phyloP scores from a whole-genome alignment of 2,329 filamentous ascomycete species.

The Metarhizium anisopliae region DNA sequence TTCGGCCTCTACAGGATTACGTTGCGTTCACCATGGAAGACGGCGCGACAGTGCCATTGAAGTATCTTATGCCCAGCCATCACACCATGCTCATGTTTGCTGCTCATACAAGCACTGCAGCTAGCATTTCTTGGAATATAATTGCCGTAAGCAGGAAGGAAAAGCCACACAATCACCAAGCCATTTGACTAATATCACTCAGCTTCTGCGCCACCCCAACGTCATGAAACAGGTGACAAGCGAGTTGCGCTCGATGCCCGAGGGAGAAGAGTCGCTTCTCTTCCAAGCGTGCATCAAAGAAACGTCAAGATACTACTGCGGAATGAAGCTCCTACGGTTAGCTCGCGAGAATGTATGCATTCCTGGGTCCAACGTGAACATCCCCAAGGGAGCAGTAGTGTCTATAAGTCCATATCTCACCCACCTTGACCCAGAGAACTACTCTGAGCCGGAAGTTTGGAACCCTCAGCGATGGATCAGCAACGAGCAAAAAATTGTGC shows the following conservation, averaged over 20 bases:
- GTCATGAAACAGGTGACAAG: neutral
- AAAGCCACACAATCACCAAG: neutral
- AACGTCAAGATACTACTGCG: conserved; percentile 10
- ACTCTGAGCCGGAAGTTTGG: conserved; percentile 7
- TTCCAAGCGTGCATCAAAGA: conserved; percentile 13
- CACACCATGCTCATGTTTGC: conserved; percentile 12
- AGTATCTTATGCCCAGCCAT: conserved; percentile 4
- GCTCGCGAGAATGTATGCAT: conserved; percentile 3
- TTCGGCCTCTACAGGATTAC: conserved; percentile 8
- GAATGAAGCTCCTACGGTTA: conserved; percentile 3
- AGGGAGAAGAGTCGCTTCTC: conserved; percentile 3
- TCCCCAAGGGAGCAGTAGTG: conserved; percentile 8
- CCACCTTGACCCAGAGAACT: conserved; percentile 9
- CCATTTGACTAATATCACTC: neutral
- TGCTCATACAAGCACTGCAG: conserved; percentile 9
- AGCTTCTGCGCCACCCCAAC: conserved; percentile 1
- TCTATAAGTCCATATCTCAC: conserved; percentile 9
- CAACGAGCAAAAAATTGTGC: too few relatives aligned
- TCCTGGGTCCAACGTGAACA: conserved; percentile 1
- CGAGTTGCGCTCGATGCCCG: conserved; percentile 8
- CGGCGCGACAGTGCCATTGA: conserved; percentile 6
- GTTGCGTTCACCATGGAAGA: conserved; percentile 11
- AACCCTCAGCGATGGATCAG: conserved; percentile 4
- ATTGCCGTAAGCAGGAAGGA: conserved; percentile 9
- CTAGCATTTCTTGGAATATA: conserved; percentile 10